Percentiles rank a stretch among this genome's conserved stretches.
Conservation (phyloP, 2,329 filamentous ascomycete species). For the Ophioceras dolichostomum region DNA sequence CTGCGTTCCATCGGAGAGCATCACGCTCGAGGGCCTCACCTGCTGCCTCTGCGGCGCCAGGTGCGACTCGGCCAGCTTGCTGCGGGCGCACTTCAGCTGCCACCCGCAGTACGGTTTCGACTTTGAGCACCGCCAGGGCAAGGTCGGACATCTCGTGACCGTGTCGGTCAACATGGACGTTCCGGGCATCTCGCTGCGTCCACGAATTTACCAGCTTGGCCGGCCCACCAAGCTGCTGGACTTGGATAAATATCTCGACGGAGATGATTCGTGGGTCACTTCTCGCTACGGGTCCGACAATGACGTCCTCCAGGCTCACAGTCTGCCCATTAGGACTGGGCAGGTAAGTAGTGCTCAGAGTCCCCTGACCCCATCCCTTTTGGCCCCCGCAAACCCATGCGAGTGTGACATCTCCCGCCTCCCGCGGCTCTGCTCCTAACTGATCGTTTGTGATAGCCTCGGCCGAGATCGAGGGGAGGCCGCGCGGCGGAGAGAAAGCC, state of each 20-base stretch:
- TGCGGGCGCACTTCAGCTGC: constrained; percentile 34
- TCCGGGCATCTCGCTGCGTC: constrained; percentile 7
- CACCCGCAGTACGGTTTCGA: constrained; percentile 32
- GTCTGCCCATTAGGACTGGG: too few species aligned
- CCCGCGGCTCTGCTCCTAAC: too few species aligned
- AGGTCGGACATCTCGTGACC: constrained; percentile 23
- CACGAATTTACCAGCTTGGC: constrained; percentile 28
- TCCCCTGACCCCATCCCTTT: too few species aligned
- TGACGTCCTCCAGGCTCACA: too few species aligned
- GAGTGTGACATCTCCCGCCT: too few species aligned
- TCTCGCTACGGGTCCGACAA: constrained; percentile 27
- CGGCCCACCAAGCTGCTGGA: constrained; percentile 29
- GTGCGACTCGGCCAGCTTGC: constrained; percentile 32
- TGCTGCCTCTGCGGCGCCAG: constrained; percentile 38
- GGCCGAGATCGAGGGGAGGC: too few species aligned
- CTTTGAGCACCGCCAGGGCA: constrained; percentile 24
- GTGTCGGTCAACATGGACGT: constrained; percentile 18
- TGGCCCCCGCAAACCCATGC: too few species aligned
- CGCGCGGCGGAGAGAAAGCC: too few species aligned
- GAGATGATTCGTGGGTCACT: constrained; percentile 32
- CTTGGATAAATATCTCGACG: constrained; percentile 27
- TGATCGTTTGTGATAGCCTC: too few species aligned
- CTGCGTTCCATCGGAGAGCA: constrained; percentile 27
- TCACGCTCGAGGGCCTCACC: constrained; percentile 33
- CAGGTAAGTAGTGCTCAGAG: too few species aligned